Conservation (phyloP, 345 rosid genomes). For the Acer negundo region DNA sequence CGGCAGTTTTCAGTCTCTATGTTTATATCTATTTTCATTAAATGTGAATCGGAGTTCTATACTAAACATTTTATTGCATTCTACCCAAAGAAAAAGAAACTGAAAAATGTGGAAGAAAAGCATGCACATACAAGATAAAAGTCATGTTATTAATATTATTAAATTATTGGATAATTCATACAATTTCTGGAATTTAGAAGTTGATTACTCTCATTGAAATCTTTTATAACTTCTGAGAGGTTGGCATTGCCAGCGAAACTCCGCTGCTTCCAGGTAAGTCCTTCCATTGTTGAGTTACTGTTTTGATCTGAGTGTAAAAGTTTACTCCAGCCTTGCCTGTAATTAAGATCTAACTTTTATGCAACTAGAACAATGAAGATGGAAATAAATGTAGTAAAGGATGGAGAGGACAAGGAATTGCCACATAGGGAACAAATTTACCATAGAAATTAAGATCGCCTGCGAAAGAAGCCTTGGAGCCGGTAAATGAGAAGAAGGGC, state of each 20-base stretch:
- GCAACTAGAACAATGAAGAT: neutral
- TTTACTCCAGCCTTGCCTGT: constrained; percentile 97
- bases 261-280: constrained; percentile 67
- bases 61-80: neutral
- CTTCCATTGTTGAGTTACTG: constrained; percentile 98
- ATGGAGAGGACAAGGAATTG: neutral
- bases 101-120: neutral
- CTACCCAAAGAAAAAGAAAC: neutral
- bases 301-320: constrained; percentile 90
- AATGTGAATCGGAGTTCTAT: too few species aligned
- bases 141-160: neutral
- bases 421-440: constrained; percentile 26
- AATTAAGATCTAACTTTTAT: constrained; percentile 6
- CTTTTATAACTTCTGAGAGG: constrained; percentile 63
- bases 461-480: constrained; percentile 89
- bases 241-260: constrained; percentile 98
- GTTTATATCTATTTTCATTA: too few species aligned
- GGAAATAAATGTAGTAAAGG: neutral
- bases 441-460: constrained; percentile 99
- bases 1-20: neutral
- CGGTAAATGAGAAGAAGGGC: constrained; percentile 96
- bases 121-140: neutral
- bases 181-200: neutral
- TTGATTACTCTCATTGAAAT: neutral
- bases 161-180: constrained; percentile 9